Conservation (phyloP, 2,329 filamentous ascomycete genomes). For the Trichoderma endophyticum region DNA sequence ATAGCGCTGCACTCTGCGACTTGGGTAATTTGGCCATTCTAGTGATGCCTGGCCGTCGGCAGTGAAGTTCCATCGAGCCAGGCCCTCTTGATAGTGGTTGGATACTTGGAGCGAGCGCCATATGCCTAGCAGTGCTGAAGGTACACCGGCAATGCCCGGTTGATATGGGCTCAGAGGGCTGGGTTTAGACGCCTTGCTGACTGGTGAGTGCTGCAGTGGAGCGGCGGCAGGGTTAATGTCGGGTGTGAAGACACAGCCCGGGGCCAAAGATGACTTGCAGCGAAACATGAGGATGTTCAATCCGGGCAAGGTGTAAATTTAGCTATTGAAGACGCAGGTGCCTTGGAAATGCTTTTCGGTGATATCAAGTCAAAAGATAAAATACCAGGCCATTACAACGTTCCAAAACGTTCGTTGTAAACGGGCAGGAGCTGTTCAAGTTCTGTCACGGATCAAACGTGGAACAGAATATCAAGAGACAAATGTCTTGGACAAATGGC, state of each 20-base stretch:
- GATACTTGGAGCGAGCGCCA: neutral
- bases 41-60: neutral
- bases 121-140: neutral
- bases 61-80: neutral
- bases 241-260: neutral
- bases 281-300: neutral
- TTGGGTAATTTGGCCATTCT: neutral
- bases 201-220: neutral
- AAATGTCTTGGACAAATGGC: too few species aligned
- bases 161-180: neutral
- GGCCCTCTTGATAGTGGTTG: neutral
- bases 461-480: too few species aligned
- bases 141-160: neutral
- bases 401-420: too few species aligned
- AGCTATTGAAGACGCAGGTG: too few species aligned
- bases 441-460: too few species aligned
- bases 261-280: neutral
- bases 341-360: too few species aligned
- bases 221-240: neutral
- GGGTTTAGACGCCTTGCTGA: neutral
- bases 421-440: too few species aligned
- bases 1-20: neutral
- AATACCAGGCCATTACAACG: too few species aligned
- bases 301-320: too few species aligned
- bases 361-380: too few species aligned